A percentile compares a stretch with the other conserved stretches of the same genome.
phyloP scores from a whole-genome alignment of 139 green algal genomes.

The Diplosphaera chodatii region DNA sequence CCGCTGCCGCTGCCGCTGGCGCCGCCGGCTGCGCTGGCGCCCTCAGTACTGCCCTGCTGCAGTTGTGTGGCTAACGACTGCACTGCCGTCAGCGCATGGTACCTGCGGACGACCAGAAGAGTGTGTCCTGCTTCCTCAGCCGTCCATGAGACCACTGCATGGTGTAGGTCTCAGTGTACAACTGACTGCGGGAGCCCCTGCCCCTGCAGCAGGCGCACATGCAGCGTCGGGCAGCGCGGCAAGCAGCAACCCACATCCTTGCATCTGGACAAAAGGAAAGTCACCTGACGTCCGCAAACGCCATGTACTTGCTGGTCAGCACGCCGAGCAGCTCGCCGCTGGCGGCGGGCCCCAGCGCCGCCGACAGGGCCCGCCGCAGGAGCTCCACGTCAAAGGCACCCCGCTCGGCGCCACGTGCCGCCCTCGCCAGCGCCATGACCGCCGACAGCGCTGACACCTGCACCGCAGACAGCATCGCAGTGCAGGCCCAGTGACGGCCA shows the following conservation, averaged over 20 bases:
- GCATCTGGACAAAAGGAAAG: no score
- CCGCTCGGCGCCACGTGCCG: slow-evolving; percentile 37
- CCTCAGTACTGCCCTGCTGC: no score
- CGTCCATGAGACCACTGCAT: no score
- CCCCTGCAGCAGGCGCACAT: no score
- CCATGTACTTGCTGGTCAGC: slow-evolving; percentile 47
- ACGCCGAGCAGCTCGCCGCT: slow-evolving; percentile 34
- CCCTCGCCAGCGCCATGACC: slow-evolving; percentile 49
- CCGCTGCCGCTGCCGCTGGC: neutral
- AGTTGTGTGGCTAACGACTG: slow-evolving; percentile 4
- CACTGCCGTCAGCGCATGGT: slow-evolving; percentile 40
- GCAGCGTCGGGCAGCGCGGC: no score
- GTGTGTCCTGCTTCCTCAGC: neutral
- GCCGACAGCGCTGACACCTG: slow-evolving; percentile 8
- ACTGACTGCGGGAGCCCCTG: no score
- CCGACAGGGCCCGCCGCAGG: slow-evolving; percentile 32
- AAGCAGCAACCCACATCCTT: no score
- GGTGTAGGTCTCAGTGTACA: no score
- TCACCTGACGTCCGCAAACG: slow-evolving; percentile 25
- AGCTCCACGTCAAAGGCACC: slow-evolving; percentile 36
- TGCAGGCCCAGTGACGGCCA: no score
- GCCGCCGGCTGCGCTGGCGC: no score
- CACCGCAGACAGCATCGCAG: neutral
- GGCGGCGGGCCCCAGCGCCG: slow-evolving; percentile 16
- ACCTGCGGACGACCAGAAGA: slow-evolving; percentile 17